phyloP scores from a whole-genome alignment of 306 rosid species.

The Vachellia collinsii region DNA sequence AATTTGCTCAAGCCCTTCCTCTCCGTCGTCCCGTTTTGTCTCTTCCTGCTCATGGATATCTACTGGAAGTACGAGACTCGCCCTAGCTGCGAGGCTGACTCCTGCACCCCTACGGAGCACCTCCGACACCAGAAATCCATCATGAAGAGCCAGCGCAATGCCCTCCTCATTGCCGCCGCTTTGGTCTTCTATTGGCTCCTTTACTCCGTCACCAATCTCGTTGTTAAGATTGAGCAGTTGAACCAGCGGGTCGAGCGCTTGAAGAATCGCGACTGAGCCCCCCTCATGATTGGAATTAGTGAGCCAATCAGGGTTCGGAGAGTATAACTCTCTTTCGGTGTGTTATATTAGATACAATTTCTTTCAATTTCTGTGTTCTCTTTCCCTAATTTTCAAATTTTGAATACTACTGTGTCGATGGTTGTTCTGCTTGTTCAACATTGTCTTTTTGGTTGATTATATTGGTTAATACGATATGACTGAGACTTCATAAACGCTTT shows the following conservation, averaged over 20 bases:
- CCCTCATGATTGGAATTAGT: background rate
- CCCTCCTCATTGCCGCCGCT: conserved; percentile 86
- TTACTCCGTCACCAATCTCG: conserved; percentile 85
- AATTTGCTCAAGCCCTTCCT: conserved; percentile 95
- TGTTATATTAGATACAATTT: conserved; percentile 13
- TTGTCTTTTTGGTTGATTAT: background rate
- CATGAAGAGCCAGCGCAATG: conserved; percentile 99
- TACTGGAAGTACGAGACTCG: conserved; percentile 95
- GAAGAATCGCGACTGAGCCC: conserved; percentile 74
- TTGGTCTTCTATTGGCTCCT: conserved; percentile 91
- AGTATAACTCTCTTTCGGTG: background rate
- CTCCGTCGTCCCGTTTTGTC: conserved; percentile 88
- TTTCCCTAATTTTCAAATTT: background rate
- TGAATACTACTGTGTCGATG: conserved; percentile 30
- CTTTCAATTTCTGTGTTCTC: background rate
- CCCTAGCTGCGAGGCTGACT: conserved; percentile 72
- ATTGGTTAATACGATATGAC: background rate
- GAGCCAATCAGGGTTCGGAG: background rate
- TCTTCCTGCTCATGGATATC: conserved; percentile 88
- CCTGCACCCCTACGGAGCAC: conserved; percentile 79
- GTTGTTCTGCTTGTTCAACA: background rate
- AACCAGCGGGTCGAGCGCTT: conserved; percentile 85
- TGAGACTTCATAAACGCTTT: background rate
- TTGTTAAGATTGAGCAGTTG: conserved; percentile 74
- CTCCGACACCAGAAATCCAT: conserved; percentile 97